Evolutionary conservation across 2,329 filamentous ascomycete genomes (phyloP).

Genomic region (Didymella exigua): DNA sequence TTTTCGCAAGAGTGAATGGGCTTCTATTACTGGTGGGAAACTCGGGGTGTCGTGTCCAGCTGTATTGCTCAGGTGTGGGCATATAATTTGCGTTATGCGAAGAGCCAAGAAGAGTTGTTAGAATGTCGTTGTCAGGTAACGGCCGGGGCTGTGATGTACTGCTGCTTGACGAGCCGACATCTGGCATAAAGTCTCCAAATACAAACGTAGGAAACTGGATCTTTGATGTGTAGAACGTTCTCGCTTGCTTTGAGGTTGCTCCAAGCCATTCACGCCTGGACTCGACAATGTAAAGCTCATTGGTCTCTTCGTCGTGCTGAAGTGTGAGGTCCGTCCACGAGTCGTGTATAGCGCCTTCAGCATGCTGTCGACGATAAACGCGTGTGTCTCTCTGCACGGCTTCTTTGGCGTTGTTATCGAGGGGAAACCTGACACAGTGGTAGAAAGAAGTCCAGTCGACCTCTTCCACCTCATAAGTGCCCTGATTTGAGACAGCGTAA

Average conservation of each 20-base stretch:
- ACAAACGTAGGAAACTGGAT: constrained; percentile 51
- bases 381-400: constrained; percentile 53
- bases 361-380: constrained; percentile 70
- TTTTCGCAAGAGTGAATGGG: constrained; percentile 60
- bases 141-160: constrained; percentile 1
- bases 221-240: constrained; percentile 69
- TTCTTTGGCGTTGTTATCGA: constrained; percentile 53
- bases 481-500: constrained; percentile 72
- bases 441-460: constrained; percentile 73
- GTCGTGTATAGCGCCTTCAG: constrained; percentile 74
- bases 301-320: constrained; percentile 63
- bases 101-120: constrained; percentile 32
- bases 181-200: constrained; percentile 10
- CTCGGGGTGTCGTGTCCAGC: constrained; percentile 56
- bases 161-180: not conserved
- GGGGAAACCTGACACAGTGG: constrained; percentile 67
- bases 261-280: constrained; percentile 70
- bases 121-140: constrained; percentile 39
- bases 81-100: constrained; percentile 49
- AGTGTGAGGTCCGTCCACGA: constrained; percentile 73
- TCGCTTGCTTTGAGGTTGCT: constrained; percentile 61
- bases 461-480: constrained; percentile 66
- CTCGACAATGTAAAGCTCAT: constrained; percentile 67
- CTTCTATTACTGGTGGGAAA: constrained; percentile 16
- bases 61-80: constrained; percentile 46